These are phyloP conservation scores for Zymoseptoria pseudotritici DNA, from an alignment of 2,329 filamentous ascomycete species.

Conservation along the genomic window DNA sequence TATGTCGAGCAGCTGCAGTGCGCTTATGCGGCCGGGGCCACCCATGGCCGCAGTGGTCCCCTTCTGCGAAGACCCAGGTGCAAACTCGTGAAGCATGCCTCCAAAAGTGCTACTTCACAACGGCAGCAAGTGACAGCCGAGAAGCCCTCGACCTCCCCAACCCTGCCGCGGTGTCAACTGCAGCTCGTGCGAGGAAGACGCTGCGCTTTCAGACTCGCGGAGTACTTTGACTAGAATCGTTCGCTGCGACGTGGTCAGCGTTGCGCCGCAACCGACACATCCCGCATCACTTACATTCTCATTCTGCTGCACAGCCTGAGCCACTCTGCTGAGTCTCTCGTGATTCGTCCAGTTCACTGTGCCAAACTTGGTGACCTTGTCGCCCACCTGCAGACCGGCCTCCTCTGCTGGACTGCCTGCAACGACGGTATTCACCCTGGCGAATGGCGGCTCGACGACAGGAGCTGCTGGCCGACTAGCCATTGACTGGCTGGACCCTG, in stretches of 20 bases:
- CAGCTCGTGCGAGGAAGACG: constrained; percentile 54
- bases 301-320: constrained; percentile 81
- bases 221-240: constrained; percentile 59
- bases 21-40: too few relatives aligned
- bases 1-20: neutral
- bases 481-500: neutral
- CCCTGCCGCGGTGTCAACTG: constrained; percentile 67
- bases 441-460: constrained; percentile 60
- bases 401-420: constrained; percentile 69
- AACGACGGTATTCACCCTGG: constrained; percentile 79
- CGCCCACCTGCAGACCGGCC: constrained; percentile 73
- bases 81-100: neutral
- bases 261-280: neutral
- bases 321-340: constrained; percentile 75
- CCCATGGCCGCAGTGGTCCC: neutral
- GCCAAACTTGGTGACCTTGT: constrained; percentile 79
- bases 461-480: constrained; percentile 15
- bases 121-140: constrained; percentile 86
- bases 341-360: constrained; percentile 77
- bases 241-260: constrained; percentile 43
- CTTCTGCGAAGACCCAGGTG: neutral
- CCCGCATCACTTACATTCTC: constrained; percentile 62
- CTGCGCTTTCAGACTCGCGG: constrained; percentile 57
- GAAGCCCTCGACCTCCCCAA: constrained; percentile 83
- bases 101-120: constrained; percentile 44